Conservation (phyloP, 805 yeast species). For the Jamesozyma gamospora region DNA sequence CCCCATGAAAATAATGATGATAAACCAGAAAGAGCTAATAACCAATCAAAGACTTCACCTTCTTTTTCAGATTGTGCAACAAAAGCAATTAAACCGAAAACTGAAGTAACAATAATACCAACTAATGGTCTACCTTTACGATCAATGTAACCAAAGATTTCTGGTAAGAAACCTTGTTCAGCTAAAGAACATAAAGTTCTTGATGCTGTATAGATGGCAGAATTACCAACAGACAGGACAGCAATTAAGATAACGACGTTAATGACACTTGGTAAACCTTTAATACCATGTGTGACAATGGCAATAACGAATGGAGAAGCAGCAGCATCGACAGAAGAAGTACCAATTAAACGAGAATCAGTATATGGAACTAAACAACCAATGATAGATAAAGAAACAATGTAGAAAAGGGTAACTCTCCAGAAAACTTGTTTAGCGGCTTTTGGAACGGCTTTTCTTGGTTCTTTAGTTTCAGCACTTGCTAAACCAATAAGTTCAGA, state of each 20-base stretch:
- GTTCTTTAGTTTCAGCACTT: slow-evolving; percentile 39
- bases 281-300: slow-evolving; percentile 50
- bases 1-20: slow-evolving; percentile 57
- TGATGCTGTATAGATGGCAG: slow-evolving; percentile 61
- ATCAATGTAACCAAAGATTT: slow-evolving; percentile 49
- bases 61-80: slow-evolving; percentile 44
- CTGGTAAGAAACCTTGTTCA: slow-evolving; percentile 54
- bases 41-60: slow-evolving; percentile 53
- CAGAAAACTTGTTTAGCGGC: slow-evolving; percentile 49
- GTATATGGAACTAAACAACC: slow-evolving; percentile 40
- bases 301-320: slow-evolving; percentile 79
- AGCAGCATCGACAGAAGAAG: slow-evolving; percentile 45
- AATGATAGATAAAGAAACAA: slow-evolving; percentile 35
- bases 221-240: slow-evolving; percentile 61
- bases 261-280: slow-evolving; percentile 53
- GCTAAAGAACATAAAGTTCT: slow-evolving; percentile 57
- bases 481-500: slow-evolving; percentile 45
- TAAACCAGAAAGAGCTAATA: slow-evolving; percentile 53
- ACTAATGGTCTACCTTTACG: slow-evolving; percentile 58
- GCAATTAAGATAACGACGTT: slow-evolving; percentile 61
- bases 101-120: slow-evolving; percentile 41
- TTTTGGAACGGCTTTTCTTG: slow-evolving; percentile 39
- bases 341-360: slow-evolving; percentile 36
- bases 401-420: slow-evolving; percentile 42
- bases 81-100: slow-evolving; percentile 50